A percentile compares a stretch with the other conserved stretches of the same genome.
Evolutionary conservation across 2,329 filamentous ascomycete genomes (phyloP).

Genomic region (Ustilaginoidea virens): DNA sequence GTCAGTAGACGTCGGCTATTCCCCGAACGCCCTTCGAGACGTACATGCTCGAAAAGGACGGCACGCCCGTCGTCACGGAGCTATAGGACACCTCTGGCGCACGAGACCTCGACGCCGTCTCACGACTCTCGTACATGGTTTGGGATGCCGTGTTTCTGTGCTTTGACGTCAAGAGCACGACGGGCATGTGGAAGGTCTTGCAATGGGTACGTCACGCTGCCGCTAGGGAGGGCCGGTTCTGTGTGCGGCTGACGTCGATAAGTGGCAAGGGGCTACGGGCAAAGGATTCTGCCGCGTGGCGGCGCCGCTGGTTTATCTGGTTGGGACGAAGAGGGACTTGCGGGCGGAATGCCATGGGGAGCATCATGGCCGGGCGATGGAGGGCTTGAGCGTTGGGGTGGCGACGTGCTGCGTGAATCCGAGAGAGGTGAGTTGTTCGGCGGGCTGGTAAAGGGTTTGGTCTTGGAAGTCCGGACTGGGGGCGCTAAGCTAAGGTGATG

Average conservation of each 20-base stretch:
- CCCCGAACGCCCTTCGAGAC: constrained; percentile 19
- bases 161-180: constrained; percentile 20
- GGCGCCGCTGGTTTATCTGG: constrained; percentile 14
- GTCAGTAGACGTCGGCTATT: constrained; percentile 16
- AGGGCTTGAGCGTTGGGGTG: constrained; percentile 1
- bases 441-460: too few species aligned
- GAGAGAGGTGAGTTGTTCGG: constrained; percentile 13
- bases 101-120: constrained; percentile 19
- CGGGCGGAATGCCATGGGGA: constrained; percentile 6
- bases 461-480: too few species aligned
- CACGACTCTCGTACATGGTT: constrained; percentile 17
- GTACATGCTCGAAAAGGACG: constrained; percentile 14
- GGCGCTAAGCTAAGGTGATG: too few species aligned
- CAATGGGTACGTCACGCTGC: constrained; percentile 16
- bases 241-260: too few species aligned
- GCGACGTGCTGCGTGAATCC: constrained; percentile 16
- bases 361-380: constrained; percentile 4
- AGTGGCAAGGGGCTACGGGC: constrained; percentile 11
- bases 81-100: constrained; percentile 25
- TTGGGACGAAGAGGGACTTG: constrained; percentile 21
- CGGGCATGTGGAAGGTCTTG: constrained; percentile 17
- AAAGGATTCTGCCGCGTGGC: constrained; percentile 2
- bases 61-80: constrained; percentile 15
- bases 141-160: constrained; percentile 24
- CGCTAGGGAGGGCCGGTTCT: too few species aligned